These are phyloP conservation scores for Lactifluus hygrophoroides DNA, from an alignment of 768 basidiomycete species.

Conservation along the genomic window DNA sequence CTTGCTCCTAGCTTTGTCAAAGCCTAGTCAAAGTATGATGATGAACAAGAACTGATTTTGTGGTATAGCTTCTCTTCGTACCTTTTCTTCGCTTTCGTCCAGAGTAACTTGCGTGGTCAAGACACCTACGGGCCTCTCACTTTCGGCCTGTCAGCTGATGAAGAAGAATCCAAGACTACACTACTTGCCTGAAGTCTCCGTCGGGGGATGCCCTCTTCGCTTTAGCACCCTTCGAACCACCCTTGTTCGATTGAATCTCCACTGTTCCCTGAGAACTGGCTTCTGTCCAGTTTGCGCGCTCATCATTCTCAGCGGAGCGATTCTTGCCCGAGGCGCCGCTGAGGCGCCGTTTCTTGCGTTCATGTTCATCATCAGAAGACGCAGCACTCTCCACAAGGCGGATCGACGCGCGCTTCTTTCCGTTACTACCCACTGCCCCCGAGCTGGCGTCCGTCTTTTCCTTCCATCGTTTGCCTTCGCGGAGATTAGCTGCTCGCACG, in stretches of 20 bases:
- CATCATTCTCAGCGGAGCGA: neutral
- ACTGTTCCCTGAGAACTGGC: neutral
- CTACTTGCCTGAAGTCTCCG: slow-evolving; percentile 3
- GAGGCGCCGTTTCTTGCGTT: slow-evolving; percentile 14
- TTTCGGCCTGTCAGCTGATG: neutral
- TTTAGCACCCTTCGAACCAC: neutral
- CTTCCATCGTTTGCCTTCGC: slow-evolving; percentile 18
- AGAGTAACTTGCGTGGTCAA: slow-evolving; percentile 64
- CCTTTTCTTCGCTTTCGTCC: slow-evolving; percentile 50
- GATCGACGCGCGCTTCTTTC: slow-evolving; percentile 26
- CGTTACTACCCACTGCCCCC: slow-evolving; percentile 22
- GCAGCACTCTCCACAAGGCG: slow-evolving; percentile 8
- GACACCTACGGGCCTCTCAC: slow-evolving; percentile 34
- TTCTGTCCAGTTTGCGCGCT: neutral
- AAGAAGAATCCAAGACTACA: neutral
- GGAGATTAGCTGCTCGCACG: slow-evolving; percentile 24
- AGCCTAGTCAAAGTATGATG: slow-evolving; percentile 32
- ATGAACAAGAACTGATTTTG: neutral
- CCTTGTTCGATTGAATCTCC: neutral
- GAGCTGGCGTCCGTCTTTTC: slow-evolving; percentile 15
- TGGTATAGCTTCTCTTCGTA: slow-evolving; percentile 24
- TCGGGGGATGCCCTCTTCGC: neutral
- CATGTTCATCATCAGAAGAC: slow-evolving; percentile 9
- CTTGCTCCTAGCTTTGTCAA: slow-evolving; percentile 60
- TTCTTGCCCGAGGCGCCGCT: slow-evolving; percentile 23